phyloP scores from a whole-genome alignment of 305 asterid genomes.

The Rubia peregrina region DNA sequence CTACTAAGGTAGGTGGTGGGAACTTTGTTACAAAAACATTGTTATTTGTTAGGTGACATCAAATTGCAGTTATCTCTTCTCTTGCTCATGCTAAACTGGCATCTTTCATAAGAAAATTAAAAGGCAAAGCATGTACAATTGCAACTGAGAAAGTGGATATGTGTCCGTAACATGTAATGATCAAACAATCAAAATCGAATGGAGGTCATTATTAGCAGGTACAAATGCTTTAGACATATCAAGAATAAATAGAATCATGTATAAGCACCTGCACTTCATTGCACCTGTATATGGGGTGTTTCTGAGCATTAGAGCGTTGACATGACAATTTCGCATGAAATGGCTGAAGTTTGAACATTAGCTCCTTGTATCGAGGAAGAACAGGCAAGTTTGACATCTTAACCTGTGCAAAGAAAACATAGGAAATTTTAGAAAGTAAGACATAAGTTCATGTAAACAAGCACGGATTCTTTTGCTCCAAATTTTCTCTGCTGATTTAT shows the following conservation, averaged over 20 bases:
- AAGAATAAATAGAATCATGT: neutral
- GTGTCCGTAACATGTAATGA: neutral
- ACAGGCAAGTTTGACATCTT: conserved; percentile 54
- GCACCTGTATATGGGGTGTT: conserved; percentile 72
- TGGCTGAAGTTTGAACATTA: conserved; percentile 60
- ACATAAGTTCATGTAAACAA: neutral
- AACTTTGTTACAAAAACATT: neutral
- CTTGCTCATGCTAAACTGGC: too few species aligned
- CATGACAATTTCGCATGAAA: conserved; percentile 48
- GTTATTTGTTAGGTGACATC: neutral
- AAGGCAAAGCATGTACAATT: neutral
- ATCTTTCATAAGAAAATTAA: neutral
- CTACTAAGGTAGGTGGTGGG: too few species aligned
- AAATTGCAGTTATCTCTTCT: neutral
- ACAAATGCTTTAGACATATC: neutral
- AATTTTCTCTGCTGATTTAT: neutral
- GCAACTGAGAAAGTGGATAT: neutral
- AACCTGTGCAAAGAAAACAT: conserved; percentile 41
- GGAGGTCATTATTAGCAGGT: neutral
- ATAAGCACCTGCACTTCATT: conserved; percentile 61
- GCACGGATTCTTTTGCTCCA: neutral
- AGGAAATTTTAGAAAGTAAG: neutral
- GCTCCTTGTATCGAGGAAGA: conserved; percentile 65
- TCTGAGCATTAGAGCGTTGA: conserved; percentile 44
- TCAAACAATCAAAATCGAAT: too few species aligned